Conservation (phyloP, 2,329 filamentous ascomycete genomes). For the Falciphora oryzae region DNA sequence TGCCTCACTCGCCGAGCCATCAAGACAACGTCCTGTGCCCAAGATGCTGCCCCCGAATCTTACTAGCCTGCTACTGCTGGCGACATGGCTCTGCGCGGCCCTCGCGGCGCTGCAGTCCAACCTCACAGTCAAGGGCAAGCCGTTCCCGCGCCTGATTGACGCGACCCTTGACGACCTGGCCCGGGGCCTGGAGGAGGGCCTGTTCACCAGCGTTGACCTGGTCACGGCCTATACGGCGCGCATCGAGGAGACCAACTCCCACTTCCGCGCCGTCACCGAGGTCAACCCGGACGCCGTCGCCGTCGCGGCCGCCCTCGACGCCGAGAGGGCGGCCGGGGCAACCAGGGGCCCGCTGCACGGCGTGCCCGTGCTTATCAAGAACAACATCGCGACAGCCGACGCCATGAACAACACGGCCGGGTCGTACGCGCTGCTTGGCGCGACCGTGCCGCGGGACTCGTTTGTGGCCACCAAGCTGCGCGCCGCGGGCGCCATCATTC, state of each 20-base stretch:
- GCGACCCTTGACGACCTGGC: slow-evolving; percentile 27
- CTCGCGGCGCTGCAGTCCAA: background rate
- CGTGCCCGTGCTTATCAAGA: slow-evolving; percentile 60
- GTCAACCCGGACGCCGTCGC: slow-evolving; percentile 30
- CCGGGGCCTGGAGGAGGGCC: slow-evolving; percentile 22
- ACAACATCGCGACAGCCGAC: slow-evolving; percentile 59
- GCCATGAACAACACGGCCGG: slow-evolving; percentile 62
- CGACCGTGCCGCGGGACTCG: slow-evolving; percentile 50
- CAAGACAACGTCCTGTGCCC: no score
- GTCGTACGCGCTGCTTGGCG: slow-evolving; percentile 55
- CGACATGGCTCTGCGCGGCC: background rate
- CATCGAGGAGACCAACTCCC: slow-evolving; percentile 28
- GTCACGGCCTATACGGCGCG: slow-evolving; percentile 22
- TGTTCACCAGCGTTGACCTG: slow-evolving; percentile 31
- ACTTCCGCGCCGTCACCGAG: slow-evolving; percentile 22
- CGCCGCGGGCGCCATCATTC: slow-evolving; percentile 54
- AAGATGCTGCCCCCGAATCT: no score
- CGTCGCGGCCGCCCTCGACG: slow-evolving; percentile 31
- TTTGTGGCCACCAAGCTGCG: slow-evolving; percentile 55
- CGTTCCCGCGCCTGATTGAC: slow-evolving; percentile 24
- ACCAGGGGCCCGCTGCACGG: slow-evolving; percentile 49
- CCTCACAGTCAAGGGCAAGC: background rate
- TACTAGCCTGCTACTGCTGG: no score
- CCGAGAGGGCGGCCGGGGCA: slow-evolving; percentile 28
- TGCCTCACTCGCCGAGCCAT: no score